A percentile compares a stretch with the other conserved stretches of the same genome.
phyloP scores from a whole-genome alignment of 495 filamentous ascomycete genomes.

The Articulospora tetracladia region DNA sequence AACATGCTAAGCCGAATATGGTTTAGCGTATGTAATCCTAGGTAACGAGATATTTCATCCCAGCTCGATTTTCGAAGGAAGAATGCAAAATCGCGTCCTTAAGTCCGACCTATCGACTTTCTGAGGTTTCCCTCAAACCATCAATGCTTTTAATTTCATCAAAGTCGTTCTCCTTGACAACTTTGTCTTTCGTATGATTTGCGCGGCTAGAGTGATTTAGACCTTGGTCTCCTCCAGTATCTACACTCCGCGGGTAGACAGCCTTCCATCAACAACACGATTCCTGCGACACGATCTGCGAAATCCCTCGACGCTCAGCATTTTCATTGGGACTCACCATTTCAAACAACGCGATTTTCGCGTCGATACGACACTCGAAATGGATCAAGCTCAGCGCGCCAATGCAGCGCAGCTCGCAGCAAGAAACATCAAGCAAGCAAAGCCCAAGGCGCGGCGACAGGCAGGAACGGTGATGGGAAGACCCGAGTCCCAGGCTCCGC shows the following conservation, averaged over 20 bases:
- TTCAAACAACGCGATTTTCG: background rate
- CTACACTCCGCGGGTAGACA: background rate
- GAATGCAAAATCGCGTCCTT: background rate
- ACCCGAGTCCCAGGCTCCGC: background rate
- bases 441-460: slow-evolving; percentile 1
- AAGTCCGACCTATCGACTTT: background rate
- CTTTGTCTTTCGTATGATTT: background rate
- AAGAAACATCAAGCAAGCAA: slow-evolving; percentile 21
- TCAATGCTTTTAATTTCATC: background rate
- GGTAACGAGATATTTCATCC: background rate
- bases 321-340: background rate
- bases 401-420: slow-evolving; percentile 25
- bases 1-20: background rate
- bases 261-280: background rate
- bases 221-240: background rate
- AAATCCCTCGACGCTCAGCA: background rate
- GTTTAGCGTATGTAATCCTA: background rate
- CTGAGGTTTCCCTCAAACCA: background rate
- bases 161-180: background rate
- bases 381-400: slow-evolving; percentile 21
- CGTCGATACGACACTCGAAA: background rate
- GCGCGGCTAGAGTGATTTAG: background rate
- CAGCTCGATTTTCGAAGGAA: background rate
- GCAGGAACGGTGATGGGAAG: background rate
- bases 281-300: background rate